Base-by-base conservation (phyloP, 2,329 filamentous ascomycete genomes). In the Colletotrichum sp. region DNA sequence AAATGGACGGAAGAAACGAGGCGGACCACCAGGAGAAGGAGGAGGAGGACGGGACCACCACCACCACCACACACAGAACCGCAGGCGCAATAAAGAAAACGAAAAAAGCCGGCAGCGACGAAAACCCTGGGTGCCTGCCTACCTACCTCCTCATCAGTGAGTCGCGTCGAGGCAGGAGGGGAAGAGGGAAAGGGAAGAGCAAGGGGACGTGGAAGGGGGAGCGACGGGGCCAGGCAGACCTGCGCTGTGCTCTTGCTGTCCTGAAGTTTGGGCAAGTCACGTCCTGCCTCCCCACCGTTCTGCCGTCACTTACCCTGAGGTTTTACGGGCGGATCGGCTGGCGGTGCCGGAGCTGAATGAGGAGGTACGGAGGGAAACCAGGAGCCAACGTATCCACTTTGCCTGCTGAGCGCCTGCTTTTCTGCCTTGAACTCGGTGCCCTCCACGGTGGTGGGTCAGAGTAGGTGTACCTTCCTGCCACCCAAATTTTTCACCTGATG, bases 291-390 rank as follows among this genome's bases (percentile, higher is more conserved):
- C n/a, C 43, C 43, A 48, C 43, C n/a, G 43, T 21, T 10, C 43
- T 52, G 43, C 43, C 55, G 26, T 30, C 55, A 59, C 55, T 59
- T 30, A 16, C 55, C 71, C 65, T 74, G 65, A 66, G 71, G 74
- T 59, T 72, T 59, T 60, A 77, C 76, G 73, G 76, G 74, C 66
- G 70, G 74, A 76, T 76, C 76, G 76, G 76, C 74, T 76, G 76
- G 39, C 71, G 76, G 69, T 74, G 76, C 76, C 76, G 76, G 76
- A 76, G 73, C 75, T 77, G 72, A 68, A 61, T 72, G 69, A 72
- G 59, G 65, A 71, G 30, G 63, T 13, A 72, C 63, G 70, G 64
- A 73, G 43, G 64, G 71, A 36, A 73, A 30, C 26, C 30, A 73
- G 73, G 70, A 76, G 70, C 21, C 13, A 60, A 59, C 39, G 28